These are phyloP conservation scores for Strobilomyces confusus DNA, from an alignment of 768 basidiomycete genomes.

Conservation along the genomic window DNA sequence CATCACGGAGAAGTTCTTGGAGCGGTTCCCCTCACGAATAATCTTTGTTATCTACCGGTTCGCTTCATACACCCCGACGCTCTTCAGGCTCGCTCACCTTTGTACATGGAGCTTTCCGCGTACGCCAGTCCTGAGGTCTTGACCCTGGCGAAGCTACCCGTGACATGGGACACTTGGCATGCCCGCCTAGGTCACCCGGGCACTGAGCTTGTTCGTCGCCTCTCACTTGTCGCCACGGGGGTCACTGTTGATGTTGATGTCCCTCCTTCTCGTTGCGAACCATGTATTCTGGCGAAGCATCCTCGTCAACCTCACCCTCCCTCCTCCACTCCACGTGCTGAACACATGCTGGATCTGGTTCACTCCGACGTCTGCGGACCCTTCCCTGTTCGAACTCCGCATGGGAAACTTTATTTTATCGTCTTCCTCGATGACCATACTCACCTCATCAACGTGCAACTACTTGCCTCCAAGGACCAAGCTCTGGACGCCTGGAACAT, in stretches of 20 bases:
- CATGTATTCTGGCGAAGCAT: not conserved
- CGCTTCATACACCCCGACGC: too few relatives aligned
- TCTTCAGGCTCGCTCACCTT: too few relatives aligned
- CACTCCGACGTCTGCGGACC: constrained; percentile 29
- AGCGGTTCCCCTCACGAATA: too few relatives aligned
- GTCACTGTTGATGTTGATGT: not conserved
- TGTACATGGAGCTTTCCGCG: too few relatives aligned
- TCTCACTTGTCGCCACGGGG: not conserved
- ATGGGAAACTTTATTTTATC: constrained; percentile 15
- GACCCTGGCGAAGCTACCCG: too few relatives aligned
- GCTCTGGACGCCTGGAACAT: not conserved
- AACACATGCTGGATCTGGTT: constrained; percentile 15
- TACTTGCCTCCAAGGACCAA: constrained; percentile 1
- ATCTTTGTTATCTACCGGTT: too few relatives aligned
- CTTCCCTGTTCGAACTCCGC: constrained; percentile 15
- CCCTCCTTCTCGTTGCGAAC: not conserved
- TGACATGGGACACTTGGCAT: too few relatives aligned
- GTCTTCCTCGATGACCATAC: not conserved
- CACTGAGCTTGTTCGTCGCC: too few relatives aligned
- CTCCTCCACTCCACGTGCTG: not conserved
- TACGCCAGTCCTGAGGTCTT: too few relatives aligned
- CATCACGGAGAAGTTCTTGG: too few relatives aligned
- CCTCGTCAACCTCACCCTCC: not conserved
- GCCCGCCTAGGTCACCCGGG: too few relatives aligned
- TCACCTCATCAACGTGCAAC: not conserved